These are phyloP conservation scores for Candida corydali DNA, from an alignment of 805 yeast genomes.

Conservation along the genomic window DNA sequence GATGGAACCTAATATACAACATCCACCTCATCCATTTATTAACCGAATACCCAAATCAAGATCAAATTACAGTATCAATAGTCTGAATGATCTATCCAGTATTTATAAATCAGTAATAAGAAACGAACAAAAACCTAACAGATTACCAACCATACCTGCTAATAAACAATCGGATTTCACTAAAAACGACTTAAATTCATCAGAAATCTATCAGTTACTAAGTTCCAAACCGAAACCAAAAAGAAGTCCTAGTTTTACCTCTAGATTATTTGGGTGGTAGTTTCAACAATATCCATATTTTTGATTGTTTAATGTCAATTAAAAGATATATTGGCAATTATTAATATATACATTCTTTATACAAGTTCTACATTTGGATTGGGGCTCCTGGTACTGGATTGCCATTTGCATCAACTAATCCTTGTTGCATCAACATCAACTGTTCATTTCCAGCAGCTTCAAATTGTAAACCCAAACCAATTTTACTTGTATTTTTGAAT, in stretches of 20 bases:
- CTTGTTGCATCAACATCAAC: slow-evolving; percentile 87
- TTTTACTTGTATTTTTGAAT: slow-evolving; percentile 58
- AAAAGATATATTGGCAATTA: no score
- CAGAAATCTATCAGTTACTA: slow-evolving; percentile 13
- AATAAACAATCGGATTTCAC: slow-evolving; percentile 7
- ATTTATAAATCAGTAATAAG: slow-evolving; percentile 31
- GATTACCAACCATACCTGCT: slow-evolving; percentile 14
- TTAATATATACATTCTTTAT: not conserved
- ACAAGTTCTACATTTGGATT: slow-evolving; percentile 22
- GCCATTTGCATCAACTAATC: slow-evolving; percentile 76
- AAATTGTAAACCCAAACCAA: slow-evolving; percentile 93
- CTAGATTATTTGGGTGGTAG: slow-evolving; percentile 39
- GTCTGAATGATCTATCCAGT: slow-evolving; percentile 20
- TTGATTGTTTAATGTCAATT: no score
- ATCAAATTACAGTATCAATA: slow-evolving; percentile 20
- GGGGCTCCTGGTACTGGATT: slow-evolving; percentile 83
- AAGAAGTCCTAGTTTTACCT: slow-evolving; percentile 17
- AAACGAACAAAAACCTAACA: slow-evolving; percentile 6
- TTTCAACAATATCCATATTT: no score
- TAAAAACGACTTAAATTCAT: slow-evolving; percentile 9
- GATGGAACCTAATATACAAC: slow-evolving; percentile 42
- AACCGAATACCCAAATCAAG: slow-evolving; percentile 16
- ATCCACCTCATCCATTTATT: not conserved
- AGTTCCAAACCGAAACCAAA: slow-evolving; percentile 6
- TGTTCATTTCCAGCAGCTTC: slow-evolving; percentile 95